phyloP scores from a whole-genome alignment of 495 filamentous ascomycete genomes.

The Monascus purpureus region DNA sequence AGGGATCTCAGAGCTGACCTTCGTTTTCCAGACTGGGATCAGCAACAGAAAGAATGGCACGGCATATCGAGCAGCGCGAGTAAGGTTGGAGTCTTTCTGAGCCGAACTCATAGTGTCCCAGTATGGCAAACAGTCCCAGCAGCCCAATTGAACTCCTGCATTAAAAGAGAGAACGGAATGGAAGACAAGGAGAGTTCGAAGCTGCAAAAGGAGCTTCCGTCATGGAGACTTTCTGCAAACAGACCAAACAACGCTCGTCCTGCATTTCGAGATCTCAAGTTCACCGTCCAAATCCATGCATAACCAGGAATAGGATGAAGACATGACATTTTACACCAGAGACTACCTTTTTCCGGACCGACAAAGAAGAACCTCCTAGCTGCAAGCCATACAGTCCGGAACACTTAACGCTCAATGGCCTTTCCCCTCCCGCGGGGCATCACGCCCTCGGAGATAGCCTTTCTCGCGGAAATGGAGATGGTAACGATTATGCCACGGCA shows the following conservation, averaged over 20 bases:
- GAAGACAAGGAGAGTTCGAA: background rate
- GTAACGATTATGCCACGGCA: conserved; percentile 89
- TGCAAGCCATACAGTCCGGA: no score
- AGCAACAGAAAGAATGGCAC: conserved; percentile 28
- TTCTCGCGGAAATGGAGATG: conserved; percentile 92
- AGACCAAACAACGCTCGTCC: conserved; percentile 12
- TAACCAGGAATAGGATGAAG: no score
- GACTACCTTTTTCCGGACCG: no score
- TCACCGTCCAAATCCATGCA: no score
- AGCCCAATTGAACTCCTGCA: conserved; percentile 2
- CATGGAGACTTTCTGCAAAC: conserved; percentile 25
- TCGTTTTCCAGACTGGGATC: conserved; percentile 24
- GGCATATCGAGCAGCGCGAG: conserved; percentile 26
- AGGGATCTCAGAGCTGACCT: conserved; percentile 37
- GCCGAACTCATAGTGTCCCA: conserved; percentile 22
- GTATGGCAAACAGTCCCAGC: background rate
- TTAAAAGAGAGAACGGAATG: conserved; percentile 3
- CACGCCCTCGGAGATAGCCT: conserved; percentile 80
- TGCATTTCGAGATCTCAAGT: no score
- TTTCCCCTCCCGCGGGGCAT: conserved; percentile 71
- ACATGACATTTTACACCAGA: no score
- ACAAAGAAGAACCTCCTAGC: no score
- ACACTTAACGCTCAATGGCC: conserved; percentile 71
- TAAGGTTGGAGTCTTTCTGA: conserved; percentile 20
- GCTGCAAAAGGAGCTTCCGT: background rate